Conservation (phyloP, 768 basidiomycete genomes). For the Imleria badia region DNA sequence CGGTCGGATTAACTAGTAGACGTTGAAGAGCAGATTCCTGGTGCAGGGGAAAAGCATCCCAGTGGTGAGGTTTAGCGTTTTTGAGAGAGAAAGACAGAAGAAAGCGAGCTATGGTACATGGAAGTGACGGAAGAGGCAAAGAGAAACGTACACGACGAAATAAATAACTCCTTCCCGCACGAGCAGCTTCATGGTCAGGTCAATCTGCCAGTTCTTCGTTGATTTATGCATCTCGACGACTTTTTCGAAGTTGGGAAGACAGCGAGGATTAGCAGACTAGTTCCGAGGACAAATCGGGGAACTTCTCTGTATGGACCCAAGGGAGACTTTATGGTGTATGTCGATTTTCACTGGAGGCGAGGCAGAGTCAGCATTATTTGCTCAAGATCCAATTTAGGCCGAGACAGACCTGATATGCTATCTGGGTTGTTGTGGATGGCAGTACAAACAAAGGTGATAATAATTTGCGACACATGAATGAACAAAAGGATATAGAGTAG, state of each 20-base stretch:
- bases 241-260: not conserved
- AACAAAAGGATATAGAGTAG: not conserved
- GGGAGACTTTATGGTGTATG: not conserved
- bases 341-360: not conserved
- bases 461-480: not conserved
- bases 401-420: not conserved
- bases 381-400: too few species aligned
- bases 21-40: slow-evolving; percentile 2
- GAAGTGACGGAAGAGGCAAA: not conserved
- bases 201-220: slow-evolving; percentile 5
- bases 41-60: too few species aligned
- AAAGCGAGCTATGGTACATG: too few species aligned
- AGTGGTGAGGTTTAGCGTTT: not conserved
- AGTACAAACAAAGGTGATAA: not conserved
- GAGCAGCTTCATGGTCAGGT: not conserved
- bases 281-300: slow-evolving; percentile 1
- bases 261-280: not conserved
- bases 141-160: slow-evolving; percentile 8
- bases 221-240: not conserved
- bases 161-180: slow-evolving; percentile 6
- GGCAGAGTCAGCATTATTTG: too few species aligned
- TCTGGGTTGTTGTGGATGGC: not conserved
- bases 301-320: not conserved
- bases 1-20: not conserved
- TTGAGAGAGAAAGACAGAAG: not conserved